Evolutionary conservation across 139 green algal species (phyloP), one percentile per base, ranked within the genome.

Genomic region (Volvox reticuliferus): DNA sequence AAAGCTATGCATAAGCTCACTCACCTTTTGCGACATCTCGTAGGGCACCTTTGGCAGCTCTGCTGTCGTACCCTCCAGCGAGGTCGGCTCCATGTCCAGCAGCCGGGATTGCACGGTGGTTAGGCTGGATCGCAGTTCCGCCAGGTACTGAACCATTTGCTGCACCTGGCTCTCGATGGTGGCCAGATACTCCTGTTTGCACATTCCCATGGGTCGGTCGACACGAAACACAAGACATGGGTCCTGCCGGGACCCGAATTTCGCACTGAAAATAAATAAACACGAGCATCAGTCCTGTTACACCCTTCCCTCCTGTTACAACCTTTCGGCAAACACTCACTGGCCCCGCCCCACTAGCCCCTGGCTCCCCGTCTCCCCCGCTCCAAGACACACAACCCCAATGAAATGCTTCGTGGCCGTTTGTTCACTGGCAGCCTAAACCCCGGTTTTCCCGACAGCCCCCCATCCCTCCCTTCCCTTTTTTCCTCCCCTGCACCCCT

Each of bases 121-220:
- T 20, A 90, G n/a, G 19, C n/a, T 62, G 9, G 14, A 24, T 12
- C 32, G 20, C 32, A 85, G 37, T 24, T 50, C 75, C 26, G 35
- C 75, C 55, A 84, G 75, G 55, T 13, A 44, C 36, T 28, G 6
- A 22, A 0, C 26, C 68, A 89, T 32, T 67, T 30, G 37, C 24
- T 13, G 69, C 61, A 85, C 55, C 75, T 90, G 75, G 12, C 32
- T 62, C 0, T 35, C 55, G 16, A 90, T 65, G 32, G 86, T 17
- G 22, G 75, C 18, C 75, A 90, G 73, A 62, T 90, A 90, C 73
- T 90, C 86, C 86, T 90, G 86, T 9, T 21, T 9, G 44, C 5
- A 55, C 44, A 55, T 5, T 55, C 44, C 44, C 44, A 55, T 55
- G 44, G 44, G 44, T 55, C 44, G 9, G 44, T 55, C 9, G 44